Conservation (phyloP, 352 stramenopile genomes). For the Phytophthora sansomeana region DNA sequence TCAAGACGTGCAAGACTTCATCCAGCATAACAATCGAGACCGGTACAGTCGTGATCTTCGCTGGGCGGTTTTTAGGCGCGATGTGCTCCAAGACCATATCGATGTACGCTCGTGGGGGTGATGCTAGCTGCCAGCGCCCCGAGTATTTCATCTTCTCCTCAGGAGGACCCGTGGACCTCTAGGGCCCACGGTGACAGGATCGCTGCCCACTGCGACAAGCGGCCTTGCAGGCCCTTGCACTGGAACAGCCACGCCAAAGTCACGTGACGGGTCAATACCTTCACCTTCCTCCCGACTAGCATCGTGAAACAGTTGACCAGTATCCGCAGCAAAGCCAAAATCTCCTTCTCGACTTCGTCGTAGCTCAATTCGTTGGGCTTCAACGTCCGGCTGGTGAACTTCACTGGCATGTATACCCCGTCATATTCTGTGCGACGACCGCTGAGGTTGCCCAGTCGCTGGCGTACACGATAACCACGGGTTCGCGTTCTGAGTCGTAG, state of each 20-base stretch:
- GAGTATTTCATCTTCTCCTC: conserved; percentile 4
- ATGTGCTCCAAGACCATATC: no score
- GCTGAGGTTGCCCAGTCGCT: conserved; percentile 22
- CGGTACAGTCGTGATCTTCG: no score
- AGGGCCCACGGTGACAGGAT: background rate
- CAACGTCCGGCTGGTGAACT: conserved; percentile 11
- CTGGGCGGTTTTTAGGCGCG: no score
- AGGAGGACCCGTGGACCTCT: background rate
- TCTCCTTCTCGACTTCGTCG: conserved; percentile 17
- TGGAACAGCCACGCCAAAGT: conserved; percentile 6
- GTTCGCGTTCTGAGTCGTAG: conserved; percentile 5
- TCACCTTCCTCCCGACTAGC: background rate
- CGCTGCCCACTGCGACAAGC: background rate
- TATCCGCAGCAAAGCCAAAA: conserved; percentile 1
- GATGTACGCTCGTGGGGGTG: no score
- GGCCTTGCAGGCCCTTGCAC: background rate
- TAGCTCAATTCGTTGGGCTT: conserved; percentile 23
- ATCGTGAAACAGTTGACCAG: conserved; percentile 6
- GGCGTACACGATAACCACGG: conserved; percentile 15
- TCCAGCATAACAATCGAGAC: no score
- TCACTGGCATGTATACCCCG: conserved; percentile 4
- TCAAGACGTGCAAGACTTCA: background rate
- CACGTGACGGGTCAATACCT: background rate
- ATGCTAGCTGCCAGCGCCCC: background rate
- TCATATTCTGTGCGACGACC: conserved; percentile 14